phyloP scores from a whole-genome alignment of 2,329 filamentous ascomycete species.

The Lojkania enalia region DNA sequence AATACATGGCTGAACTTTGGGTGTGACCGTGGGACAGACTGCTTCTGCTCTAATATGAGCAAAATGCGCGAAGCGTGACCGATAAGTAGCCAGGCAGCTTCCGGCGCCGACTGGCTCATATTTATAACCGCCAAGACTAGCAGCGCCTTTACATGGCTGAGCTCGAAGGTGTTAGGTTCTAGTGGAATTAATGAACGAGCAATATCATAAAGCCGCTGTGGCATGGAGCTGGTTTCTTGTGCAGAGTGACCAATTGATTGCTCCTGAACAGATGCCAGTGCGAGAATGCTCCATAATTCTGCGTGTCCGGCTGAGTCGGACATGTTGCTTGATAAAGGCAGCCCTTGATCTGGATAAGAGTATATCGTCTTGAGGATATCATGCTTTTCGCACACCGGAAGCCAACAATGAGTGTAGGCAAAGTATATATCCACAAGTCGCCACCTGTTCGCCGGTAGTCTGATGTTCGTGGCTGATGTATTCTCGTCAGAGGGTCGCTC shows the following conservation, averaged over 20 bases:
- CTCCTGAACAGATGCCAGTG: conserved; percentile 44
- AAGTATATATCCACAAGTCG: conserved; percentile 73
- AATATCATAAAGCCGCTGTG: conserved; percentile 29
- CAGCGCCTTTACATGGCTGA: conserved; percentile 49
- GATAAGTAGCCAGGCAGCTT: conserved; percentile 65
- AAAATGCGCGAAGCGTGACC: conserved; percentile 64
- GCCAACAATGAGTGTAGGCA: conserved; percentile 75
- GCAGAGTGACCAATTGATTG: conserved; percentile 9
- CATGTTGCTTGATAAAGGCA: conserved; percentile 29
- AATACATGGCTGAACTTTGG: conserved; percentile 48
- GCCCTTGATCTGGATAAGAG: conserved; percentile 53
- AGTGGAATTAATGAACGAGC: conserved; percentile 36
- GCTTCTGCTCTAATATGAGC: conserved; percentile 47
- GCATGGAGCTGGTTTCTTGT: conserved; percentile 11
- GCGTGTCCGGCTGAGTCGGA: conserved; percentile 44
- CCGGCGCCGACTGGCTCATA: conserved; percentile 60
- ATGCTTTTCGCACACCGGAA: conserved; percentile 72
- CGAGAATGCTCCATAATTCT: conserved; percentile 52
- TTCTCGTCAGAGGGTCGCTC: not conserved
- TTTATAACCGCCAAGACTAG: conserved; percentile 63
- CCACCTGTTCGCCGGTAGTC: conserved; percentile 59
- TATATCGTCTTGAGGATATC: conserved; percentile 63
- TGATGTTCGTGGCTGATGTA: conserved; percentile 15
- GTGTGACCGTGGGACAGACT: conserved; percentile 31
- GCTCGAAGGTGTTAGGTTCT: conserved; percentile 36